These are phyloP conservation scores for Conticribra weissflogii DNA, from an alignment of 108 stramenopile species.

Conservation along the genomic window DNA sequence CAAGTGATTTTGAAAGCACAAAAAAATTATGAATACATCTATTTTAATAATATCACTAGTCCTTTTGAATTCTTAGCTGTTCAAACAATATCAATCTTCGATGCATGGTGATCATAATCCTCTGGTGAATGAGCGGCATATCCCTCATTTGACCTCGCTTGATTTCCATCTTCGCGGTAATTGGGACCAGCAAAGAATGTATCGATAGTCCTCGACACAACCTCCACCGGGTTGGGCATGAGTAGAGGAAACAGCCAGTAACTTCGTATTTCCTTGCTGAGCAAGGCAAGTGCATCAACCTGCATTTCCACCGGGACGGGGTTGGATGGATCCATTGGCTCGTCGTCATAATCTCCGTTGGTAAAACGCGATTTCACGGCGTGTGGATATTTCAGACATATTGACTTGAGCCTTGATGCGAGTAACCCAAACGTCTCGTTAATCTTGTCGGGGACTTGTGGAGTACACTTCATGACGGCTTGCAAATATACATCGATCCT, in stretches of 20 bases:
- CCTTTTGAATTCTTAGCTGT: no score
- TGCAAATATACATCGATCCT: slow-evolving; percentile 32
- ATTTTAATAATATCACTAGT: no score
- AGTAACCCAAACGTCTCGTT: slow-evolving; percentile 17
- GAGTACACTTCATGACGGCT: slow-evolving; percentile 41
- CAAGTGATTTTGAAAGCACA: no score
- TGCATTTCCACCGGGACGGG: slow-evolving; percentile 39
- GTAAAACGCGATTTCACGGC: slow-evolving; percentile 21
- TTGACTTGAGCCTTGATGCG: slow-evolving; percentile 11
- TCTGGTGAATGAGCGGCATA: no score
- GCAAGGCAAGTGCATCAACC: slow-evolving; percentile 41
- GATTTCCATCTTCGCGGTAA: background rate
- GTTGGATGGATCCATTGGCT: slow-evolving; percentile 5
- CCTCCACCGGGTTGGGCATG: slow-evolving; percentile 21
- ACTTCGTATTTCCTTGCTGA: slow-evolving; percentile 14
- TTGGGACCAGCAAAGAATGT: slow-evolving; percentile 22
- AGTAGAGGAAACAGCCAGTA: slow-evolving; percentile 34
- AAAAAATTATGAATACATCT: no score
- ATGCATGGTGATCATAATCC: no score
- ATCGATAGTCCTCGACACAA: slow-evolving; percentile 25
- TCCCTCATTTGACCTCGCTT: no score
- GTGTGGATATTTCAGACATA: slow-evolving; percentile 35
- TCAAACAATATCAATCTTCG: no score
- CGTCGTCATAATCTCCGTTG: slow-evolving; percentile 19
- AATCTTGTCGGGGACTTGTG: slow-evolving; percentile 21